Evolutionary conservation across 2,329 filamentous ascomycete species (phyloP).

Genomic region (Colletotrichum ledebouriae): DNA sequence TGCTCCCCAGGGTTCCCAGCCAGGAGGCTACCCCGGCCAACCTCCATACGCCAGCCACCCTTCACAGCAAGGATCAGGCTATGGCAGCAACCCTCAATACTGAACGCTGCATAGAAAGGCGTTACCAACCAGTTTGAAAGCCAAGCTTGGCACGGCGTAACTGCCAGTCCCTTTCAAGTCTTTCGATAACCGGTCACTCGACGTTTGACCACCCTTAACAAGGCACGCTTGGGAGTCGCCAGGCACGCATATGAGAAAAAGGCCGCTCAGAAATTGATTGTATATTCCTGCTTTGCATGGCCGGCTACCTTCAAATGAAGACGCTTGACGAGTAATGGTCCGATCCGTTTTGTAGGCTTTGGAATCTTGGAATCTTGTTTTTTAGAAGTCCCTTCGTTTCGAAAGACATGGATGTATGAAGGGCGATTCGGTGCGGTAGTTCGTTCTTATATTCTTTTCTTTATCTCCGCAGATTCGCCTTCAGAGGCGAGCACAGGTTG

Average conservation of each 20-base stretch:
- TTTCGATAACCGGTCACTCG: neutral
- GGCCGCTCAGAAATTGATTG: slow-evolving; percentile 13
- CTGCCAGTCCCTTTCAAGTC: neutral
- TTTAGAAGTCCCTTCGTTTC: slow-evolving; percentile 33
- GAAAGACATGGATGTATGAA: slow-evolving; percentile 32
- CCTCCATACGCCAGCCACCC: slow-evolving; percentile 39
- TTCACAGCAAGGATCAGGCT: slow-evolving; percentile 41
- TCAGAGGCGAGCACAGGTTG: slow-evolving; percentile 46
- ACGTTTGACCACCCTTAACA: neutral
- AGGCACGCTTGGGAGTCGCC: slow-evolving; percentile 6
- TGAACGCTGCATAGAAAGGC: slow-evolving; percentile 20
- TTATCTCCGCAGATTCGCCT: slow-evolving; percentile 55
- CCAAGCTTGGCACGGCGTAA: neutral
- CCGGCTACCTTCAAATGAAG: slow-evolving; percentile 8
- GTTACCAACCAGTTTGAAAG: neutral
- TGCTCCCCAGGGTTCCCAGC: slow-evolving; percentile 47
- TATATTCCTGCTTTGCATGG: slow-evolving; percentile 6
- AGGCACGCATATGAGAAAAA: neutral
- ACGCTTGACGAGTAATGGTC: neutral
- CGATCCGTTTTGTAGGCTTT: slow-evolving; percentile 28
- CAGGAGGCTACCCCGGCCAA: slow-evolving; percentile 53
- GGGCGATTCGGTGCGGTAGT: slow-evolving; percentile 16
- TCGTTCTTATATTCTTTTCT: slow-evolving; percentile 49
- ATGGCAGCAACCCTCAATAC: slow-evolving; percentile 37
- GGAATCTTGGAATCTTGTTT: slow-evolving; percentile 26